Base-by-base conservation (phyloP, 768 basidiomycete genomes). In the Suillus subluteus region DNA sequence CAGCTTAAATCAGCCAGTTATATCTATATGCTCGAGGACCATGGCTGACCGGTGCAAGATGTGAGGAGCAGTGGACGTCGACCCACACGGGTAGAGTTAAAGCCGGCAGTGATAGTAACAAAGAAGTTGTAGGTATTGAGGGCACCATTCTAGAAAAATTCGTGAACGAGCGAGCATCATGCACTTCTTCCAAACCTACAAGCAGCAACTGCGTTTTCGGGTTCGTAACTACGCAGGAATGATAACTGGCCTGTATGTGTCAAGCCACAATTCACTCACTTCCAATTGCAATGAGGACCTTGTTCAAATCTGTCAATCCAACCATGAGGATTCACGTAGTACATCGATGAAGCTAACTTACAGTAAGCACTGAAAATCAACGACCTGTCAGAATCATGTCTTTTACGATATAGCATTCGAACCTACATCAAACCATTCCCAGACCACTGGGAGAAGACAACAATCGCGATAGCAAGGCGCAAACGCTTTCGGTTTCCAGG, bases 371-470 rank as follows among this genome's bases (percentile, higher is more conserved):
- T 73, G 48, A 15, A 37, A 18, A 52, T 46, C 7, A 23, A 40
- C 58, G n/a, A 15, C 18, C 4, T 30, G 50, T 52, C 4, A 37
- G 30, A 48, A 38, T 30, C 41, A 46, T 21, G 18, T 58, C 15
- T 16, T 30, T 37, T 44, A n/a, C 32, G 41, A 32, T 54, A 54
- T 26, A 44, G 52, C 52, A 43, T 46, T 13, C 26, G 12, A 35
- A 65, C 72, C 71, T 65, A 72, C 68, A 86, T 81, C 26, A 87
- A 76, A 67, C 85, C 85, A 61, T 86, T 84, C 8, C 84, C 84
- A 63, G 82, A 83, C 85, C 86, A 87, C 68, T 88, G 87, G 7
- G 84, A 85, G 79, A 88, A 87, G 77, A 88, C 82, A 0, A 84
- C 87, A 52, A 89, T 78, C 6, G 84, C 85, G 62, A 89, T 70